Conservation (phyloP, 495 filamentous ascomycete genomes). For the Daldinia vernicosa region DNA sequence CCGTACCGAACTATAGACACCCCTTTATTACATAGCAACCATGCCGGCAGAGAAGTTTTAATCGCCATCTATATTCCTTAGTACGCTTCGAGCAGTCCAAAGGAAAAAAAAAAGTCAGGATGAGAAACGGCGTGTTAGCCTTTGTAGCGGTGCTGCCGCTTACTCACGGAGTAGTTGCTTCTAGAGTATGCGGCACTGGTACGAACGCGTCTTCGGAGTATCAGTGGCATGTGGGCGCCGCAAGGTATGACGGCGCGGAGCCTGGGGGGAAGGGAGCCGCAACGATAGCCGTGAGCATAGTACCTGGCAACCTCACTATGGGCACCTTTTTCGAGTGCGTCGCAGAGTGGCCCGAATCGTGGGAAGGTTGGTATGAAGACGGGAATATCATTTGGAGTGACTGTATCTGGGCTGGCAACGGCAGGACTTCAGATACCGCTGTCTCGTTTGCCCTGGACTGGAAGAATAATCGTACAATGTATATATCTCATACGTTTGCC, state of each 20-base stretch:
- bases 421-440: conserved; percentile 45
- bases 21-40: neutral
- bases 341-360: conserved; percentile 50
- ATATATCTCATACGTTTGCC: conserved; percentile 50
- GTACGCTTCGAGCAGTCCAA: neutral
- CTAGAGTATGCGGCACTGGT: conserved; percentile 42
- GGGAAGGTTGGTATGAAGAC: conserved; percentile 49
- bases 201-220: conserved; percentile 33
- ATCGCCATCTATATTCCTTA: neutral
- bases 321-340: conserved; percentile 53
- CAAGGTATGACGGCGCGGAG: conserved; percentile 46
- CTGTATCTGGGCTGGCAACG: conserved; percentile 55
- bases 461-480: conserved; percentile 49
- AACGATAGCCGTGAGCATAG: conserved; percentile 49
- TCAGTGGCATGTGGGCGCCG: conserved; percentile 46
- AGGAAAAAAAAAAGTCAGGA: conserved; percentile 10
- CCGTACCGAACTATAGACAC: neutral
- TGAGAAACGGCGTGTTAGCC: conserved; percentile 20
- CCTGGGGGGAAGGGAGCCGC: conserved; percentile 34
- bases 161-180: conserved; percentile 26
- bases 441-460: conserved; percentile 52
- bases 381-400: conserved; percentile 52
- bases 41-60: conserved; percentile 2
- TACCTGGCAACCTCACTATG: conserved; percentile 30
- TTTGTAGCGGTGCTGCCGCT: conserved; percentile 31